phyloP scores from a whole-genome alignment of 2,329 filamentous ascomycete species.

The Ceratocystis albifundus region DNA sequence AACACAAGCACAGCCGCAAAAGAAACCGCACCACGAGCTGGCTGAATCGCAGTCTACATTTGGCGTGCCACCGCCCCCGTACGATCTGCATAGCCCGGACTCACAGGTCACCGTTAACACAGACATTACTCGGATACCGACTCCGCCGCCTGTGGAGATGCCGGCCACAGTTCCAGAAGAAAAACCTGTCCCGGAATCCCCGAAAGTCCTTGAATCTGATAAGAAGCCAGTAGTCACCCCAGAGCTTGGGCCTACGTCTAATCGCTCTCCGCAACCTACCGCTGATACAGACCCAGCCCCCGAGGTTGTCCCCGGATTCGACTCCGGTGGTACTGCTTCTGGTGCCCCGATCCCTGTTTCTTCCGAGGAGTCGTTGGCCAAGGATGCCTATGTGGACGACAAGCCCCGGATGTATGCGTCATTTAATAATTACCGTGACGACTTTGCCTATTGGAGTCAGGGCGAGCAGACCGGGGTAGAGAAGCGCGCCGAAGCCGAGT shows the following conservation, averaged over 20 bases:
- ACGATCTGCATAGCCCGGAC: neutral
- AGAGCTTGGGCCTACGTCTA: neutral
- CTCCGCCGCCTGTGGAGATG: slow-evolving; percentile 5
- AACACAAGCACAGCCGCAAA: too few species aligned
- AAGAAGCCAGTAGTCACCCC: neutral
- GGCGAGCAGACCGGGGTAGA: slow-evolving; percentile 14
- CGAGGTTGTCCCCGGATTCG: neutral
- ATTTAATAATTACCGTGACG: slow-evolving; percentile 20
- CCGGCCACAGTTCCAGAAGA: neutral
- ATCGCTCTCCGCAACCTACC: neutral
- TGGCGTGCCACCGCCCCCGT: neutral
- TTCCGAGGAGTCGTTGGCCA: neutral
- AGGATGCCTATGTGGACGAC: neutral
- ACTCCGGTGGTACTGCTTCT: neutral
- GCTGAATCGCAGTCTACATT: neutral
- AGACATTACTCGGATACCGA: neutral
- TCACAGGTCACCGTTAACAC: neutral
- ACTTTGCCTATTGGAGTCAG: slow-evolving; percentile 14
- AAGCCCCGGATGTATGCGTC: slow-evolving; percentile 18
- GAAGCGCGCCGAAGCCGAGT: neutral
- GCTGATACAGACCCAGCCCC: neutral
- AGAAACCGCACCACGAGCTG: too few species aligned
- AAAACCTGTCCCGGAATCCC: neutral
- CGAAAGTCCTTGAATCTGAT: neutral
- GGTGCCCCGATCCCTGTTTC: slow-evolving; percentile 10